Evolutionary conservation across 164 flowering plant genomes (phyloP).

Genomic region (Cinnamomum chago): DNA sequence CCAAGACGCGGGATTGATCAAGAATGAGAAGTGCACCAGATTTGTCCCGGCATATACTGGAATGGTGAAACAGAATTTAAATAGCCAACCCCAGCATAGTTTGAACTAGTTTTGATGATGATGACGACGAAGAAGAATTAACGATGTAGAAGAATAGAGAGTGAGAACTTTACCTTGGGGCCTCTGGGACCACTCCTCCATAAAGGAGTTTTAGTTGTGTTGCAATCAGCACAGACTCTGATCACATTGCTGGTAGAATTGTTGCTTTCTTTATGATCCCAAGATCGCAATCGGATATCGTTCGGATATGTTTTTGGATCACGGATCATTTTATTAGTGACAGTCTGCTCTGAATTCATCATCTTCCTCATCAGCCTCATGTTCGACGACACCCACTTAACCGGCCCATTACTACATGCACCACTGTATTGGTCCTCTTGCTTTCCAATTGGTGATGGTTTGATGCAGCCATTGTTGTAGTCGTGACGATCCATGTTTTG

Average conservation of each 20-base stretch:
- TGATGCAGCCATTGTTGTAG: conserved; percentile 6
- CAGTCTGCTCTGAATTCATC: background rate
- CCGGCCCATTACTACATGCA: conserved; percentile 12
- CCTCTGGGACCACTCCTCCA: conserved; percentile 41
- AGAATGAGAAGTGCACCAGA: background rate
- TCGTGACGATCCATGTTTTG: background rate
- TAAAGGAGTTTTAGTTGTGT: conserved; percentile 26
- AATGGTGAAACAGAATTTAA: background rate
- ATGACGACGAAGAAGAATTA: background rate
- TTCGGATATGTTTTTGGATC: background rate
- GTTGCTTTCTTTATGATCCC: background rate
- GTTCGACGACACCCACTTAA: conserved; percentile 60
- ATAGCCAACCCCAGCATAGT: background rate
- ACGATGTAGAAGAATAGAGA: background rate
- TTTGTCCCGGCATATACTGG: conserved; percentile 1
- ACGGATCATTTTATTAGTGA: no score
- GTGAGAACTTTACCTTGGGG: conserved; percentile 50
- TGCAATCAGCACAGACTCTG: conserved; percentile 41
- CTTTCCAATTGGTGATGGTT: conserved; percentile 19
- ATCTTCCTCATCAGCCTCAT: conserved; percentile 54
- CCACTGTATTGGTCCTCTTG: conserved; percentile 16
- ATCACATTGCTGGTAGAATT: conserved; percentile 21
- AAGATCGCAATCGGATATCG: background rate
- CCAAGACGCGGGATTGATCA: background rate
- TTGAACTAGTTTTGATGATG: background rate